Evolutionary conservation across 306 rosid species (phyloP).

Genomic region (Sphenostylis stenocarpa): DNA sequence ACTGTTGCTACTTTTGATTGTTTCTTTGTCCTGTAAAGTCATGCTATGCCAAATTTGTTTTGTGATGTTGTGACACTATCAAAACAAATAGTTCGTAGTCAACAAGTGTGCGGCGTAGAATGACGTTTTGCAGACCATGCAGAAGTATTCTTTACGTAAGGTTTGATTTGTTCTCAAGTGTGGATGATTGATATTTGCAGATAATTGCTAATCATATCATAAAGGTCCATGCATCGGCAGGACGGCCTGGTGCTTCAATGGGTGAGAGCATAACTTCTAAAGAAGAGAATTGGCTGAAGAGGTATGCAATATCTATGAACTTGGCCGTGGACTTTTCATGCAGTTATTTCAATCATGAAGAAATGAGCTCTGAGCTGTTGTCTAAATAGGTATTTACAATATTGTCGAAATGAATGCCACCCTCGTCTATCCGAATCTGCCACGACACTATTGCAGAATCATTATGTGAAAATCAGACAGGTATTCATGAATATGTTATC

Average conservation of each 20-base stretch:
- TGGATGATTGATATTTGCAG: constrained; percentile 50
- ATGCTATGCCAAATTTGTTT: neutral
- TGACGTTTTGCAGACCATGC: constrained; percentile 2
- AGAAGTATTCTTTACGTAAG: constrained; percentile 15
- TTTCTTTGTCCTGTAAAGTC: constrained; percentile 11
- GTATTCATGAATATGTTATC: constrained; percentile 44
- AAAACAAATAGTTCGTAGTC: neutral
- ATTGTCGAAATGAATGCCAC: constrained; percentile 73
- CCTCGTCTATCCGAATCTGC: constrained; percentile 92
- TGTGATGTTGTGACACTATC: neutral
- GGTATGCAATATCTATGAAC: constrained; percentile 46
- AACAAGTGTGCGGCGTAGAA: neutral
- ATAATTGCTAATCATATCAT: constrained; percentile 89
- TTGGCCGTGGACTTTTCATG: neutral
- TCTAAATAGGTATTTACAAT: constrained; percentile 76
- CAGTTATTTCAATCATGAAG: constrained; percentile 24
- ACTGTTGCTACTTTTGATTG: neutral
- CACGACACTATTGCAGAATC: constrained; percentile 62
- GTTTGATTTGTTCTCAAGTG: constrained; percentile 19
- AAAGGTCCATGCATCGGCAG: constrained; percentile 83
- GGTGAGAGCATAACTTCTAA: constrained; percentile 62
- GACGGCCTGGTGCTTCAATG: constrained; percentile 53
- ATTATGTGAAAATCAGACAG: constrained; percentile 97
- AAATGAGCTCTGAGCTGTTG: constrained; percentile 28
- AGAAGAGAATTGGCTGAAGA: constrained; percentile 95